Conservation (phyloP, 805 yeast genomes). For the Metschnikowia koreensis region DNA sequence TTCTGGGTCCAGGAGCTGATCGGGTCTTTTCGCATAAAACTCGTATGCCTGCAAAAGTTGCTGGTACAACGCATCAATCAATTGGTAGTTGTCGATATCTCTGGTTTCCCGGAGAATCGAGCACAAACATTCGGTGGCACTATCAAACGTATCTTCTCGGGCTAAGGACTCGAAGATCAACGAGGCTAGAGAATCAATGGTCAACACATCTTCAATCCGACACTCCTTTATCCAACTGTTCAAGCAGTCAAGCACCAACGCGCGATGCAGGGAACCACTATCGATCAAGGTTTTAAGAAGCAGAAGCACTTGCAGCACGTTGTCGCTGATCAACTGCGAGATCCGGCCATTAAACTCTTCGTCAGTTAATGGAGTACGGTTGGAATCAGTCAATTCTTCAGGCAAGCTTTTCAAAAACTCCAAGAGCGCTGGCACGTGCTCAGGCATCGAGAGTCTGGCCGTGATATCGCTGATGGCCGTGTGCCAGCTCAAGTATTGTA, state of each 20-base stretch:
- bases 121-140: constrained; percentile 82
- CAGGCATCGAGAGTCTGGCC: constrained; percentile 39
- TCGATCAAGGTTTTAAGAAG: constrained; percentile 53
- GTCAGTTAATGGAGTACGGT: constrained; percentile 74
- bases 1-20: constrained; percentile 57
- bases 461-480: constrained; percentile 70
- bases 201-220: constrained; percentile 66
- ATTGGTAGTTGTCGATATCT: constrained; percentile 62
- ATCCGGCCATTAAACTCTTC: constrained; percentile 73
- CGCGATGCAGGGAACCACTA: constrained; percentile 17
- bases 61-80: constrained; percentile 65
- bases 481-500: constrained; percentile 74
- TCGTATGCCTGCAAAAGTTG: constrained; percentile 64
- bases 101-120: constrained; percentile 78
- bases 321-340: constrained; percentile 57
- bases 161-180: constrained; percentile 62
- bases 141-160: constrained; percentile 71
- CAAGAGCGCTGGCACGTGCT: constrained; percentile 49
- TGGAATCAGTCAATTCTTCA: constrained; percentile 80
- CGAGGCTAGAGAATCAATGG: constrained; percentile 60
- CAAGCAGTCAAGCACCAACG: constrained; percentile 67
- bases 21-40: constrained; percentile 26
- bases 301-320: constrained; percentile 65
- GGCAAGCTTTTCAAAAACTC: constrained; percentile 87
- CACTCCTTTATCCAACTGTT: constrained; percentile 91